phyloP scores from a whole-genome alignment of 371 early-diverging fungal genomes.

The Mucor mucedo region DNA sequence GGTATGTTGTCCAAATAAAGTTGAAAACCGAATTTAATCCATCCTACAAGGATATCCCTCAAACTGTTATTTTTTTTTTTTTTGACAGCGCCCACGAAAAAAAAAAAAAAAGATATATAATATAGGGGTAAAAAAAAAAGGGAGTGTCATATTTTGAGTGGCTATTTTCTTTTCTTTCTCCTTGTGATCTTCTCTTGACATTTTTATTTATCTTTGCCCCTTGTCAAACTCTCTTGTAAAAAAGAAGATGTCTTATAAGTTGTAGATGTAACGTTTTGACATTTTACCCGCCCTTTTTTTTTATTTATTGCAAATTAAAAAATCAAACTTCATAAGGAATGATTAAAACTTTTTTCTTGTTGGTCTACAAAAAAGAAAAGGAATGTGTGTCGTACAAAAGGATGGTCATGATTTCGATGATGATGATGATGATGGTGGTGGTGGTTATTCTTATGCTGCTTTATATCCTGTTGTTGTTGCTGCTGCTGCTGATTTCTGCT shows the following conservation, averaged over 20 bases:
- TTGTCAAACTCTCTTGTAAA: not conserved
- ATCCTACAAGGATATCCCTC: not conserved
- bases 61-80: not conserved
- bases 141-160: slow-evolving; percentile 4
- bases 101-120: not conserved
- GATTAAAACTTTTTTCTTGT: not conserved
- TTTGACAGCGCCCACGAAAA: not conserved
- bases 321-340: not conserved
- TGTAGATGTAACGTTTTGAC: not conserved
- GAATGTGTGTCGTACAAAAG: not conserved
- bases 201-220: not conserved
- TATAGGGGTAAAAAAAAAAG: not conserved
- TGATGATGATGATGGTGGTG: not conserved
- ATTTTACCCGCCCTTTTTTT: not conserved
- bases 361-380: not conserved
- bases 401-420: slow-evolving; percentile 2
- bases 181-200: not conserved
- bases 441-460: too few species aligned
- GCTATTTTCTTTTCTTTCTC: not conserved
- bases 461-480: too few species aligned
- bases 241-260: too few species aligned
- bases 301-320: not conserved
- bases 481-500: not conserved
- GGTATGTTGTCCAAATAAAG: not conserved
- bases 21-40: not conserved